Conservation (phyloP, 805 yeast species). For the Blastobotrys americana region DNA sequence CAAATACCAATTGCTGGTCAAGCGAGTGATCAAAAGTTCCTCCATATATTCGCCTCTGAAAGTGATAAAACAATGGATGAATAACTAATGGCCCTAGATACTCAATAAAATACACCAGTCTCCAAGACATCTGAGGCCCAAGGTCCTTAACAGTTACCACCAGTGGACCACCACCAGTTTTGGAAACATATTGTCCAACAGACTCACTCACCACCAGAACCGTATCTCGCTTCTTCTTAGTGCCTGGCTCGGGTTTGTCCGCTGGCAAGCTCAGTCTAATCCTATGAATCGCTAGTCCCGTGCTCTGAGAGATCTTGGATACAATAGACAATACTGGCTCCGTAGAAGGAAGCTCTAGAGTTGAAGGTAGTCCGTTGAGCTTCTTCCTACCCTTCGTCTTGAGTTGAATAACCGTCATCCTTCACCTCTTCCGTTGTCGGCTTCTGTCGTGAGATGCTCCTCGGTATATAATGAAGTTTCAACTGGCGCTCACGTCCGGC, state of each 20-base stretch:
- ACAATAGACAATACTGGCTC: constrained; percentile 41
- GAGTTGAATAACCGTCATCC: constrained; percentile 15
- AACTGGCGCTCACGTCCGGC: too few relatives aligned
- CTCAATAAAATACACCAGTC: constrained; percentile 80
- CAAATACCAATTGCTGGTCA: constrained; percentile 49
- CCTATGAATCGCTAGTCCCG: constrained; percentile 43
- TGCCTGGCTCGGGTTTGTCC: constrained; percentile 21
- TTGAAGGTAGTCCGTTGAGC: constrained; percentile 23
- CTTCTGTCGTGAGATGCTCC: too few relatives aligned
- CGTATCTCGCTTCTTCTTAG: constrained; percentile 32
- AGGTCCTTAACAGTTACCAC: constrained; percentile 70
- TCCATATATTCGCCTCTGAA: constrained; percentile 34
- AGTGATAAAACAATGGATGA: constrained; percentile 60
- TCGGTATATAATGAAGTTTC: too few relatives aligned
- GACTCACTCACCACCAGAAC: constrained; percentile 42
- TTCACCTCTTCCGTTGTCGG: constrained; percentile 1
- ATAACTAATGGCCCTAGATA: constrained; percentile 83
- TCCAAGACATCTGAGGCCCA: constrained; percentile 92
- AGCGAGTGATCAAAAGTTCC: constrained; percentile 34
- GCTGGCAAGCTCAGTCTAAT: constrained; percentile 45
- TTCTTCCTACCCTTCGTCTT: constrained; percentile 22
- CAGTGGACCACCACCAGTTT: constrained; percentile 27
- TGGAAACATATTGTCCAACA: constrained; percentile 40
- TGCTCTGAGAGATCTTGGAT: constrained; percentile 38
- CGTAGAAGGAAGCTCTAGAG: constrained; percentile 28